These are phyloP conservation scores for Cynara cardunculus DNA, from an alignment of 129 eudicot species.

Conservation along the genomic window DNA sequence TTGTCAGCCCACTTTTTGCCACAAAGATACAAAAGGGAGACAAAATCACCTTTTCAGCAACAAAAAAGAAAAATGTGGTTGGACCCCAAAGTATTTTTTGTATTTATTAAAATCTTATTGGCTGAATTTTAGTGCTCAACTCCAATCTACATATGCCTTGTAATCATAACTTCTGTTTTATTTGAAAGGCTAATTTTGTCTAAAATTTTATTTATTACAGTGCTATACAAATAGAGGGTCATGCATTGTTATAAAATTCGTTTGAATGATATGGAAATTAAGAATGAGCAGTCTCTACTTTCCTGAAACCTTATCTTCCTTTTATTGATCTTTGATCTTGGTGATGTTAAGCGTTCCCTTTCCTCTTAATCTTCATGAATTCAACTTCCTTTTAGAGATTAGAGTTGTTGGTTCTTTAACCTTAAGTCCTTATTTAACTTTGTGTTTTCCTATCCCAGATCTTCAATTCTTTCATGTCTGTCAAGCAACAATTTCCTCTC, in stretches of 20 bases:
- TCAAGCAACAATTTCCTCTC: not conserved
- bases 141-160: too few relatives aligned
- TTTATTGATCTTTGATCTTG: not conserved
- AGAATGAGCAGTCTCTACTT: not conserved
- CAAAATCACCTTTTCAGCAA: too few relatives aligned
- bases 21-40: too few relatives aligned
- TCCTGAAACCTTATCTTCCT: not conserved
- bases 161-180: too few relatives aligned
- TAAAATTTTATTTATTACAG: too few relatives aligned
- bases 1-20: too few relatives aligned
- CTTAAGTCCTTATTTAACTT: not conserved
- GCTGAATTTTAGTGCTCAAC: too few relatives aligned
- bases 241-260: not conserved
- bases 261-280: not conserved
- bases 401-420: not conserved
- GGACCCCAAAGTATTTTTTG: too few relatives aligned
- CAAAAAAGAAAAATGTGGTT: too few relatives aligned
- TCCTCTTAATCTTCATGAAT: not conserved
- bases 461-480: not conserved
- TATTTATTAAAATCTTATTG: too few relatives aligned
- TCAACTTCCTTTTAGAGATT: not conserved
- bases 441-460: not conserved
- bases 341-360: not conserved
- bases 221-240: too few relatives aligned
- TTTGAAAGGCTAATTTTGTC: too few relatives aligned